These are phyloP conservation scores for Nigrospora sphaerica DNA, from an alignment of 2,329 filamentous ascomycete genomes.

Conservation along the genomic window DNA sequence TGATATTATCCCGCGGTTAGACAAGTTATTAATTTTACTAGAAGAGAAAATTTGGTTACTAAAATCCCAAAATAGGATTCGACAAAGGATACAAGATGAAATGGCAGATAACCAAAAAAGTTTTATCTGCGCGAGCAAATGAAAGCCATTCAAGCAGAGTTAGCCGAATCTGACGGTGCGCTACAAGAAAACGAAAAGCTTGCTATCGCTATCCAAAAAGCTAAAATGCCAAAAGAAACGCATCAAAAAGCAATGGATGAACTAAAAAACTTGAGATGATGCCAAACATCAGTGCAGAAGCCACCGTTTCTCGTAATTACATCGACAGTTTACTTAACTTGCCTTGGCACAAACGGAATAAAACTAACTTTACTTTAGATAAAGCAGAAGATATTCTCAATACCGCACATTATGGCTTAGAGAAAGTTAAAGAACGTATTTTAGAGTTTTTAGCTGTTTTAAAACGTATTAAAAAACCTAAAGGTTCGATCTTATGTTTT, in stretches of 20 bases:
- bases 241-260: constrained; percentile 92
- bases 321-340: constrained; percentile 98
- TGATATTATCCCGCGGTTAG: too few species aligned
- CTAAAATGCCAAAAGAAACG: constrained; percentile 95
- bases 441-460: constrained; percentile 97
- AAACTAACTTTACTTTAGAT: constrained; percentile 93
- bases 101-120: too few species aligned
- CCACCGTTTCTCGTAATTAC: constrained; percentile 97
- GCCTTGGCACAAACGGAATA: constrained; percentile 90
- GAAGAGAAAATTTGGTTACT: too few species aligned
- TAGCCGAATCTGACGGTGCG: constrained; percentile 97
- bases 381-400: constrained; percentile 87
- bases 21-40: too few species aligned
- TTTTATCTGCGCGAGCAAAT: constrained; percentile 99
- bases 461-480: constrained; percentile 91
- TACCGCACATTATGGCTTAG: constrained; percentile 92
- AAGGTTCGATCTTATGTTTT: constrained; percentile 97
- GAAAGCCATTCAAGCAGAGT: constrained; percentile 93
- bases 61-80: too few species aligned
- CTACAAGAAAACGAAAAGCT: constrained; percentile 95
- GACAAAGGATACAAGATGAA: too few species aligned
- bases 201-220: constrained; percentile 89
- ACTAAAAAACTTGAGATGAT: constrained; percentile 94
- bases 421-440: constrained; percentile 98
- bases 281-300: constrained; percentile 92